Conservation (phyloP, 2,329 filamentous ascomycete species). For the Colletotrichum brevisporum region DNA sequence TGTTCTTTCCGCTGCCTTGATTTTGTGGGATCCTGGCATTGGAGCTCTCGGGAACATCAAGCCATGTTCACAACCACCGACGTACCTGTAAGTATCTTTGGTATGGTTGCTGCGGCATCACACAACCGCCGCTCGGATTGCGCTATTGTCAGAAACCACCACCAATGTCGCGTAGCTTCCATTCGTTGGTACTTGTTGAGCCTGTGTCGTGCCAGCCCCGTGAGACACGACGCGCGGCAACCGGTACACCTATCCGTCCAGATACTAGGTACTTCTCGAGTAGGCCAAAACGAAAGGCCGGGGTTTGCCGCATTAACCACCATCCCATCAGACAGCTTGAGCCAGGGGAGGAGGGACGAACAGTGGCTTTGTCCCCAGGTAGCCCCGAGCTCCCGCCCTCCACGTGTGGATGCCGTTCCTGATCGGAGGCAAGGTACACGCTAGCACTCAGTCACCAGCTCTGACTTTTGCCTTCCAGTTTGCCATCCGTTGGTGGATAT, state of each 20-base stretch:
- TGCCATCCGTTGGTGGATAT: conserved; percentile 17
- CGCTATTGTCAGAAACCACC: conserved; percentile 1
- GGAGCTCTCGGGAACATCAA: conserved; percentile 30
- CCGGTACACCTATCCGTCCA: conserved; percentile 10
- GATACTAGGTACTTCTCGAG: background rate
- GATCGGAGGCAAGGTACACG: conserved; percentile 20
- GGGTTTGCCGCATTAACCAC: background rate
- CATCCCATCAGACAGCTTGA: background rate
- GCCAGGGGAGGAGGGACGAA: conserved; percentile 1
- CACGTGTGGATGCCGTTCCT: conserved; percentile 34
- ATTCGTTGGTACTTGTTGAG: background rate
- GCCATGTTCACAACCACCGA: background rate
- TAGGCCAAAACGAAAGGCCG: background rate
- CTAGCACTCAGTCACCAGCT: too few species aligned
- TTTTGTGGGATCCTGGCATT: conserved; percentile 17
- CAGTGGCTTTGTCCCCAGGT: background rate
- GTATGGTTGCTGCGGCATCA: conserved; percentile 1
- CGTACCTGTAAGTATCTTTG: conserved; percentile 2
- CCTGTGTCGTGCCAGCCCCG: conserved; percentile 13
- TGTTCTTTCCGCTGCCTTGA: conserved; percentile 31
- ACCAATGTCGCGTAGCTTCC: conserved; percentile 19
- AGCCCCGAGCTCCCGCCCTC: conserved; percentile 9
- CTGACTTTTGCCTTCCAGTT: background rate
- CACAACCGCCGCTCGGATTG: conserved; percentile 34
- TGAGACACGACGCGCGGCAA: conserved; percentile 40